Base-by-base conservation (phyloP, 495 filamentous ascomycete genomes). In the Bryoglossum gracile region DNA sequence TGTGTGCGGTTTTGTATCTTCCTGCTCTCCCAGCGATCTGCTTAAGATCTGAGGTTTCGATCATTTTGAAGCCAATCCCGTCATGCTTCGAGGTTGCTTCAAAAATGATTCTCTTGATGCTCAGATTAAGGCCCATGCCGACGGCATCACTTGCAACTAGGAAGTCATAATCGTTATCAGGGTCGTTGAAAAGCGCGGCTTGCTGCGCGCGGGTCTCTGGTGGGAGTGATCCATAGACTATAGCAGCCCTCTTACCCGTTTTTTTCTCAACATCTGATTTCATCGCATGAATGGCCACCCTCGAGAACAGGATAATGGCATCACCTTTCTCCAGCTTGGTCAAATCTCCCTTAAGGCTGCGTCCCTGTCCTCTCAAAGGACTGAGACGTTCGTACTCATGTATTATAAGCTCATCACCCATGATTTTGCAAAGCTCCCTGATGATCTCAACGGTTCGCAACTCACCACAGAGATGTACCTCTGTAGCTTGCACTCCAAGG, bases 121-220 rank as follows among this genome's bases (percentile, higher is more conserved):
- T 89, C 68, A 99, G 61, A 64, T 99, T 99, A 24, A 99, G 67
- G 1, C 92, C 92, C 92, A 99, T 99, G 18, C 92, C 92, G 54
- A 99, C 88, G 18, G 92, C 92, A 63, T 99, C 92, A 56, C 89
- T 95, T 13, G 92, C 92, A 21, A 91, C 87, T 3, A 99, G 71
- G 53, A 83, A 89, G 56, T 99, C 89, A 62, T 95, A 99, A 30
- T 94, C 90, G 64, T 87, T 97, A 60, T 92, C 68, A 0, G 85
- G 88, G 54, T 96, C 87, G 57, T 98, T 98, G 72, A 98, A 98
- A 2, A 95, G 74, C 19, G 73, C 75, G 5, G 92, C 92, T 67
- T 99, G 92, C 58, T 89, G 81, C 9, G 86, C 88, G 48, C 94
- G 77, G 36, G 88, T 95, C 63, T 96, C 91, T 21, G 94, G 92